These are phyloP conservation scores for Dendrostoma leiphaemia DNA, from an alignment of 2,329 filamentous ascomycete genomes.

Conservation along the genomic window DNA sequence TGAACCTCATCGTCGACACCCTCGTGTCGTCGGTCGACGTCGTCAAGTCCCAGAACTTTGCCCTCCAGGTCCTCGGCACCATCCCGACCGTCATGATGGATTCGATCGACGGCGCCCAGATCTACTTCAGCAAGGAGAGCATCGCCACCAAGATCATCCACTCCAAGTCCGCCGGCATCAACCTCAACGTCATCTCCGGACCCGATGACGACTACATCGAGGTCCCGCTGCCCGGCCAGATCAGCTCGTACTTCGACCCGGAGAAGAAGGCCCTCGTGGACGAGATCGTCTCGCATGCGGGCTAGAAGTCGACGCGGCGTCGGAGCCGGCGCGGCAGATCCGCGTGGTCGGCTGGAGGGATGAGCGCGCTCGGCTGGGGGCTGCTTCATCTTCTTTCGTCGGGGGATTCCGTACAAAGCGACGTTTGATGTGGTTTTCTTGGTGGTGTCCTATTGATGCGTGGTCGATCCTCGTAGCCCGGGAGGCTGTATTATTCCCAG, in stretches of 20 bases:
- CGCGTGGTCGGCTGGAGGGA: too few relatives aligned
- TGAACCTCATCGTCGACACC: conserved; percentile 84
- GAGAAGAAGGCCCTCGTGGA: conserved; percentile 73
- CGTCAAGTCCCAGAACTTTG: conserved; percentile 93
- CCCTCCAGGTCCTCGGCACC: conserved; percentile 82
- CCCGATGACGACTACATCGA: conserved; percentile 82
- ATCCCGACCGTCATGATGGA: conserved; percentile 89
- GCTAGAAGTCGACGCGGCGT: conserved; percentile 44
- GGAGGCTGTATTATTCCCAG: background rate
- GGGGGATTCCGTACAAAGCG: background rate
- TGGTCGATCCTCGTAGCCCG: background rate
- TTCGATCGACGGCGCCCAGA: conserved; percentile 82
- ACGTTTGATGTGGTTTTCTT: background rate
- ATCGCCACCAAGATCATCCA: conserved; percentile 78
- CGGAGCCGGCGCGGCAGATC: background rate
- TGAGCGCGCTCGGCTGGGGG: too few relatives aligned
- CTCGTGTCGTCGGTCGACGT: conserved; percentile 91
- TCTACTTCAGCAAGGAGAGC: conserved; percentile 84
- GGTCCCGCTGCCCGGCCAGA: conserved; percentile 83
- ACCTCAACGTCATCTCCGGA: conserved; percentile 75
- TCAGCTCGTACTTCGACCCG: conserved; percentile 72
- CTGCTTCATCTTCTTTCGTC: background rate
- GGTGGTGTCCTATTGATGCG: background rate
- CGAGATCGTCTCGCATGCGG: conserved; percentile 94
- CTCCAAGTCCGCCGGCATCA: conserved; percentile 84